Evolutionary conservation across 106 monocot species (phyloP), one percentile per base, ranked within the genome.

Genomic region (Dioscorea dumetorum): DNA sequence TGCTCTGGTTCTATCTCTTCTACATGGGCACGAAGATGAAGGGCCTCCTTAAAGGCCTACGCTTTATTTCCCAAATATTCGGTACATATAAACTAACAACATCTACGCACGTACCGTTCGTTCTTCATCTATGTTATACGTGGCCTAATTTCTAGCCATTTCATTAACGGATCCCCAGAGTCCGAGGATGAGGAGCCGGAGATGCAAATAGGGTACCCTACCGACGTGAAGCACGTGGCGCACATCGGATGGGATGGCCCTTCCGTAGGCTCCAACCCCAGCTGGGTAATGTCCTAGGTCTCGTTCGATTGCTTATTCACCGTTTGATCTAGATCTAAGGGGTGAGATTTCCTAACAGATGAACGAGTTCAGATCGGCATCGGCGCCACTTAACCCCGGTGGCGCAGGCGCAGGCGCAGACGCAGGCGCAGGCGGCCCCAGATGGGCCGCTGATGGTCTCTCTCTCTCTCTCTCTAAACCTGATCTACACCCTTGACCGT

Each of bases 361-460:
- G 69, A 69, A 69, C 32, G 69, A 57, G 57, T 69, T 69, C 69
- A 24, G 69, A 32, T 57, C 69, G 56, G 69, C 57, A 32, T 57
- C 69, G 32, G 69, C 57, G 19, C 69, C 69, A 8, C 56, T 69
- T 32, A 69, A 57, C 32, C 14, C 50, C 15, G 18, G 23, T n/a
- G n/a, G n/a, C n/a, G n/a, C n/a, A n/a, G n/a, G n/a, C n/a, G n/a
- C n/a, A n/a, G n/a, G n/a, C n/a, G n/a, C n/a, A 2, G 67, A 4
- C 53, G 11, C 20, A 12, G 69, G 50, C 2, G 69, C 22, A 3
- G 50, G 49, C 31, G 33, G 4, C 31, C 33, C 4, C 11, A 34
- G 17, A 34, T 34, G 3, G 34, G 4, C 7, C 34, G 34, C 34
- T 7, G 34, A 41, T 41, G 41, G 41, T 41, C 41, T 41, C 41